These are phyloP conservation scores for Hypocrella siamensis DNA, from an alignment of 2,329 filamentous ascomycete species.

Conservation along the genomic window DNA sequence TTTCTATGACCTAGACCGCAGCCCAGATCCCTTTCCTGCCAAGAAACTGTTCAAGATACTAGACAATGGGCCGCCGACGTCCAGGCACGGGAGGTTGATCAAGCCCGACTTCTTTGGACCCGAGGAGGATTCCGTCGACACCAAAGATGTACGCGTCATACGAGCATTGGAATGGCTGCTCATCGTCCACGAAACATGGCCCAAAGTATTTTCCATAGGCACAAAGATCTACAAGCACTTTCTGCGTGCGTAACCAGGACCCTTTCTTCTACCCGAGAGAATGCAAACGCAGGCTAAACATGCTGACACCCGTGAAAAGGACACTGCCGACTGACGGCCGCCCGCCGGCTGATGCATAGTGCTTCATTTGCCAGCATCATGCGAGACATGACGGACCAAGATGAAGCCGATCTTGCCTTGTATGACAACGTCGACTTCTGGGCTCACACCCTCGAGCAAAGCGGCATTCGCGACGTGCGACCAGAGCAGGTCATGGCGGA, in stretches of 20 bases:
- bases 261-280: too few relatives aligned
- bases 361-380: slow-evolving; percentile 35
- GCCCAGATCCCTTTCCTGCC: slow-evolving; percentile 17
- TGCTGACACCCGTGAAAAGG: slow-evolving; percentile 17
- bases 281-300: too few relatives aligned
- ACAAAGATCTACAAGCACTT: slow-evolving; percentile 69
- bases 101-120: slow-evolving; percentile 56
- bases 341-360: slow-evolving; percentile 34
- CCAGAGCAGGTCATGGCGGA: slow-evolving; percentile 31
- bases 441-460: slow-evolving; percentile 19
- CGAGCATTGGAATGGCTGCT: slow-evolving; percentile 75
- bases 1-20: slow-evolving; percentile 27
- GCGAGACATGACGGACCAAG: slow-evolving; percentile 20
- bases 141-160: slow-evolving; percentile 56
- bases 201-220: slow-evolving; percentile 51
- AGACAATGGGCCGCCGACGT: slow-evolving; percentile 17
- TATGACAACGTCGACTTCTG: slow-evolving; percentile 25
- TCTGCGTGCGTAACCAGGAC: slow-evolving; percentile 45
- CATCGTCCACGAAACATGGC: slow-evolving; percentile 57
- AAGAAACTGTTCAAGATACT: slow-evolving; percentile 35
- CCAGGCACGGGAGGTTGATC: slow-evolving; percentile 42
- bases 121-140: slow-evolving; percentile 33
- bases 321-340: slow-evolving; percentile 36
- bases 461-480: slow-evolving; percentile 18
- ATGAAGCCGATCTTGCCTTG: slow-evolving; percentile 20